These are phyloP conservation scores for Ophiostoma populinum DNA, from an alignment of 2,329 filamentous ascomycete species.

Conservation along the genomic window DNA sequence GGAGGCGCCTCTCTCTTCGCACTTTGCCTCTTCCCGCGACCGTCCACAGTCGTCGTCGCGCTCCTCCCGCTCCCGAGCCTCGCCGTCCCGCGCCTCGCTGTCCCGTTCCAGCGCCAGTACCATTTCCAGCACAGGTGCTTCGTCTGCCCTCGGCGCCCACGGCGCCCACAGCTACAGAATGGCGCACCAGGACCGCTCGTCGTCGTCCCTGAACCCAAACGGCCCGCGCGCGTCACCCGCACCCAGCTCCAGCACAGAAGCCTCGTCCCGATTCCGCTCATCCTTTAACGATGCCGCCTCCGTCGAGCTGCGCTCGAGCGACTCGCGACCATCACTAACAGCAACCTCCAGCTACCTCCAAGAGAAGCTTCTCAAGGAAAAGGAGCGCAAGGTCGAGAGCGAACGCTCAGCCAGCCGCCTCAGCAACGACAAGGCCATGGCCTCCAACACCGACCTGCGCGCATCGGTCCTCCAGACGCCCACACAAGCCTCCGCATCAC, in stretches of 20 bases:
- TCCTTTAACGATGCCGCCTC: constrained; percentile 13
- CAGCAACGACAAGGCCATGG: constrained; percentile 21
- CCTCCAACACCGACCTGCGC: constrained; percentile 22
- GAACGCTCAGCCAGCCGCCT: constrained; percentile 23
- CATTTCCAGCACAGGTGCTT: constrained; percentile 5
- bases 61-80: constrained; percentile 7
- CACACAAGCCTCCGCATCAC: neutral
- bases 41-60: constrained; percentile 4
- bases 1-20: constrained; percentile 6
- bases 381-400: constrained; percentile 30
- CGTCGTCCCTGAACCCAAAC: constrained; percentile 1
- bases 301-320: constrained; percentile 22
- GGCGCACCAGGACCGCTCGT: neutral
- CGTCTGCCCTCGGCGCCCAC: constrained; percentile 3
- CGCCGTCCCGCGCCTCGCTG: constrained; percentile 8
- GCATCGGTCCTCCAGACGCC: neutral
- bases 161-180: constrained; percentile 8
- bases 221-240: constrained; percentile 4
- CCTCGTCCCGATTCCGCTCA: constrained; percentile 4
- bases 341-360: constrained; percentile 35
- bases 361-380: constrained; percentile 34
- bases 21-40: constrained; percentile 4
- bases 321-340: constrained; percentile 21
- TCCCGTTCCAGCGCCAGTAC: too few species aligned
- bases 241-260: constrained; percentile 5